Percentiles rank a stretch among this genome's conserved stretches.
Conservation (phyloP, 169 alveolate species). For the Plasmodium vinckei region DNA sequence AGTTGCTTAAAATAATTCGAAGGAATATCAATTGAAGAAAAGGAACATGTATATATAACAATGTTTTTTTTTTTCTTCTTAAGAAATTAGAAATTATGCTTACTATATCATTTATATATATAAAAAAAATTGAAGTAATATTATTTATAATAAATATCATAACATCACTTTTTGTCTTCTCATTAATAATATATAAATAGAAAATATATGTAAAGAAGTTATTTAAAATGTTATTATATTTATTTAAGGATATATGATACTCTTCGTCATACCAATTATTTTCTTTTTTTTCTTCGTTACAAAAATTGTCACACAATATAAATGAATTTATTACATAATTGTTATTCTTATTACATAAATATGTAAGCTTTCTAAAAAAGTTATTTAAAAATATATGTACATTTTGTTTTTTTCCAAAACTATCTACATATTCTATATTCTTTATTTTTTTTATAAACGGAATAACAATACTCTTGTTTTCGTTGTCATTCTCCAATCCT, state of each 20-base stretch:
- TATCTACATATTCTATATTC: background rate
- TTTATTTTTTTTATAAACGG: background rate
- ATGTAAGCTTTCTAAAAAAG: too few relatives aligned
- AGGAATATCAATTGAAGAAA: constrained; percentile 37
- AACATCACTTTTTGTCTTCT: constrained; percentile 4
- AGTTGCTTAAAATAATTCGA: constrained; percentile 29
- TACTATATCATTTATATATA: constrained; percentile 46
- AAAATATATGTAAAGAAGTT: constrained; percentile 36
- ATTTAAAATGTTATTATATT: constrained; percentile 15
- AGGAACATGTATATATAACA: constrained; percentile 19
- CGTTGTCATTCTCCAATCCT: too few relatives aligned
- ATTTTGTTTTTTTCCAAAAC: too few relatives aligned
- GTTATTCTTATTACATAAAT: too few relatives aligned
- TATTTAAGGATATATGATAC: constrained; percentile 8
- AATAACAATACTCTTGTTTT: too few relatives aligned
- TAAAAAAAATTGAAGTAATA: constrained; percentile 25
- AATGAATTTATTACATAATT: too few relatives aligned
- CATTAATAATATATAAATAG: background rate
- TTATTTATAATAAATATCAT: constrained; percentile 8
- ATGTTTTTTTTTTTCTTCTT: constrained; percentile 5
- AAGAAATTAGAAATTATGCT: constrained; percentile 13
- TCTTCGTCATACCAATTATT: too few relatives aligned
- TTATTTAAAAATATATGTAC: too few relatives aligned
- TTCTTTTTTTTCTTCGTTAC: too few relatives aligned
- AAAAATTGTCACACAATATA: too few relatives aligned